phyloP scores from a whole-genome alignment of 768 basidiomycete genomes.

The Lentinula sp. region DNA sequence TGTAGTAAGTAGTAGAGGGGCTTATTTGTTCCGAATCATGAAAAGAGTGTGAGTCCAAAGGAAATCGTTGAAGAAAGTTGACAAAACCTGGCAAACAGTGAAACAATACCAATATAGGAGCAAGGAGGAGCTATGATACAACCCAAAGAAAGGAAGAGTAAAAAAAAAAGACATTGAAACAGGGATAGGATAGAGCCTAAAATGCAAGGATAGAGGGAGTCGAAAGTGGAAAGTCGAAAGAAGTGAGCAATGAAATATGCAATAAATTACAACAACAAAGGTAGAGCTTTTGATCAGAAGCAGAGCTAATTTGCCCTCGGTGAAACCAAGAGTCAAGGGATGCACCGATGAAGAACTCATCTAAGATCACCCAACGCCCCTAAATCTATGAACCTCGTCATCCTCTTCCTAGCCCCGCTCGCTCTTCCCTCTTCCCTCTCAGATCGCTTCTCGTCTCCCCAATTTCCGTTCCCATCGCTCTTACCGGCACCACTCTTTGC shows the following conservation, averaged over 20 bases:
- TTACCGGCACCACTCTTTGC: slow-evolving; percentile 23
- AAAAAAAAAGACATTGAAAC: background rate
- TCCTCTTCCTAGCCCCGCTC: slow-evolving; percentile 9
- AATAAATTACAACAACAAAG: slow-evolving; percentile 7
- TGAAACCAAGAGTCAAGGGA: background rate
- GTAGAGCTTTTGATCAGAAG: background rate
- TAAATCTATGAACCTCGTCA: slow-evolving; percentile 9
- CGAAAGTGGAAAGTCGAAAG: no score
- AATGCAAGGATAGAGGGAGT: no score
- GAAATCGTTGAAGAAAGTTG: no score
- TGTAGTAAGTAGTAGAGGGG: background rate
- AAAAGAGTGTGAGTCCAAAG: background rate
- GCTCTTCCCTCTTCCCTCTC: background rate
- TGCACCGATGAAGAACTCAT: background rate
- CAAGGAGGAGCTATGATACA: background rate
- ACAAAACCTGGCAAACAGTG: background rate
- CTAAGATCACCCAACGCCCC: background rate
- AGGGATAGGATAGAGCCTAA: no score
- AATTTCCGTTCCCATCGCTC: slow-evolving; percentile 16
- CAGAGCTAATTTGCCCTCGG: no score
- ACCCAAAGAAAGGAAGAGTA: no score
- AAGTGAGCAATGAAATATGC: background rate
- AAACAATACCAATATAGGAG: background rate
- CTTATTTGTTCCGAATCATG: background rate
- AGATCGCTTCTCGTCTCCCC: background rate